phyloP scores from a whole-genome alignment of 2,329 filamentous ascomycete genomes.

The Penicillium sp. region DNA sequence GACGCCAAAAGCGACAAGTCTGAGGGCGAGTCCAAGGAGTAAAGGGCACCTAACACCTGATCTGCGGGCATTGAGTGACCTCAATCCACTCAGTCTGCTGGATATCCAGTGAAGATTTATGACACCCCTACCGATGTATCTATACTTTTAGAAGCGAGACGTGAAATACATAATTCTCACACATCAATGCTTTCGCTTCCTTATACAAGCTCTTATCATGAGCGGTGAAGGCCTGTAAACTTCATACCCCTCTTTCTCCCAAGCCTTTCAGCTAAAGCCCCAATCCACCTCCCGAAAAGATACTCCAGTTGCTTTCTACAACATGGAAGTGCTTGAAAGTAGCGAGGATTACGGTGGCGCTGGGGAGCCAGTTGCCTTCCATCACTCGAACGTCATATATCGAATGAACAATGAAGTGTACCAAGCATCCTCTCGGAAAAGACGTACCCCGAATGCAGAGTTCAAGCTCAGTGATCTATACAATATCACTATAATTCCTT shows the following conservation, averaged over 20 bases:
- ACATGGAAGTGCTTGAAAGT: no score
- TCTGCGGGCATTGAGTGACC: neutral
- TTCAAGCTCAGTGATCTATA: neutral
- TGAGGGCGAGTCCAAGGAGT: neutral
- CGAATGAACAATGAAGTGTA: neutral
- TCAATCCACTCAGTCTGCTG: neutral
- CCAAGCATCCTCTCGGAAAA: neutral
- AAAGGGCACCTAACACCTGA: neutral
- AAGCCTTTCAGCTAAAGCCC: no score
- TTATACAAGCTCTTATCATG: neutral
- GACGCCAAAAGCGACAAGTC: conserved; percentile 20
- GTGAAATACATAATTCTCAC: neutral
- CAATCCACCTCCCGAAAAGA: no score
- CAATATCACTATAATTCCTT: neutral
- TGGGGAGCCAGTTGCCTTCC: neutral
- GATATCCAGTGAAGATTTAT: neutral
- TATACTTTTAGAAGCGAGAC: neutral
- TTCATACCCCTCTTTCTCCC: no score
- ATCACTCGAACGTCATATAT: neutral
- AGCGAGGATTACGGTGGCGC: neutral
- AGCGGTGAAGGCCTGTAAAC: neutral
- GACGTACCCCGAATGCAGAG: neutral
- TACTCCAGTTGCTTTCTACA: no score
- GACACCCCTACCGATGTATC: neutral
- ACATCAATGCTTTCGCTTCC: neutral